Evolutionary conservation across 352 stramenopile species (phyloP), one percentile per base, ranked within the genome.

Genomic region (Saprolegnia diclina): DNA sequence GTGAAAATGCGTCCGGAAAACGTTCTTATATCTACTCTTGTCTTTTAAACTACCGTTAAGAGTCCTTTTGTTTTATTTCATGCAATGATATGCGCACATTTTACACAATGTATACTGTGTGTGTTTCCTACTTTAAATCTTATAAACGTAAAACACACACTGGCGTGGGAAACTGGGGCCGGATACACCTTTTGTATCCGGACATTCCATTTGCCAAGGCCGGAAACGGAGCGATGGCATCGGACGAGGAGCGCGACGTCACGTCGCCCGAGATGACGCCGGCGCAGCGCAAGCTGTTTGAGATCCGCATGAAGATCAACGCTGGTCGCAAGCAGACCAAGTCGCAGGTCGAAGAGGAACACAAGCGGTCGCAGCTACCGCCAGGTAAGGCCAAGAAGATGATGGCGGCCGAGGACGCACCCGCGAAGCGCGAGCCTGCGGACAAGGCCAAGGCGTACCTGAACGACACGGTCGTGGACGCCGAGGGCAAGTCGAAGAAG

Each of bases 301-400:
- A 93, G 77, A 73, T 93, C 61, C 83, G 85, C 45, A 93, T 93
- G 85, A 89, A 91, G 71, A 83, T 91, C 52, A 93, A 93, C 67
- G 83, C 83, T 6, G 85, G 83, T 0, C 73, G 85, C 46, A 91
- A 91, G 67, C 82, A 83, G 14, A 91, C 91, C 71, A 93, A 93
- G 65, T 72, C 89, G 82, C 81, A 88, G 32, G 24, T 67, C 5
- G 67, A 69, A 44, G 44, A 73, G 61, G 63, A 69, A n/a, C 63
- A 69, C 63, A 69, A 61, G 48, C 46, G 50, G 29, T 35, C 63
- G 32, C 35, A 24, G 13, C 37, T 69, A 10, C 50, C 63, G 18
- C 19, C 44, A 9, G 53, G 21, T 13, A 89, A 89, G 22, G 80
- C 81, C 24, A 74, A 88, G 73, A 85, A 88, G 37, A 88, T 87